Evolutionary conservation across 768 basidiomycete genomes (phyloP), one percentile per base, ranked within the genome.

Genomic region (Lactifluus hygrophoroides): DNA sequence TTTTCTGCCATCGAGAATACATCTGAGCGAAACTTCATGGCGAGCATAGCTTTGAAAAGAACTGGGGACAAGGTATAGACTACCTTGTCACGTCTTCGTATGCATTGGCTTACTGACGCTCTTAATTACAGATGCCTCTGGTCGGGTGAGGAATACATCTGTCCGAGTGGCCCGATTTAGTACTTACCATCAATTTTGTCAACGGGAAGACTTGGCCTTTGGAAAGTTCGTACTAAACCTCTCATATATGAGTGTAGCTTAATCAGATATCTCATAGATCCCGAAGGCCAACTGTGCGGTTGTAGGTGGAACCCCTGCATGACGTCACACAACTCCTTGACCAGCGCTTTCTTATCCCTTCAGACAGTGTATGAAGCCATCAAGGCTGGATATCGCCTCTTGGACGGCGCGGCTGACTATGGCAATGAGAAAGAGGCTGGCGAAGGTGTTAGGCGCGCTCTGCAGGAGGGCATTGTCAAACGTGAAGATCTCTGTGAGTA

Each of bases 351-450:
- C 6, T 54, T 40, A 17, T 37, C 44, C 30, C 63, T 58, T 43
- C 66, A 90, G 81, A 83, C 80, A 53, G 90, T 94, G 51, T 92
- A 91, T 76, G 74, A 85, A 57, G 90, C 92, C 17, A 86, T 94
- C 74, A 90, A 90, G 70, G 76, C 78, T 25, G 92, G 93, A 0
- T 93, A 91, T 69, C 83, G 92, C 61, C 85, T 95, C 54, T 77
- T 95, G 55, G 91, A 93, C 56, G 86, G 88, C 60, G 90, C 90
- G 32, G 82, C 83, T 64, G 89, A 90, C 73, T 93, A 92, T 69
- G 91, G 88, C 8, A 94, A 95, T 63, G 93, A 95, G 73, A 88
- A 84, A 66, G 84, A 92, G 70, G 86, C 87, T 5, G 90, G 88
- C 1, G 77, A 84, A 66, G 91, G 91, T 62, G 78, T 94, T 57